phyloP scores from a whole-genome alignment of 805 yeast species.

The Henningerozyma blattae region DNA sequence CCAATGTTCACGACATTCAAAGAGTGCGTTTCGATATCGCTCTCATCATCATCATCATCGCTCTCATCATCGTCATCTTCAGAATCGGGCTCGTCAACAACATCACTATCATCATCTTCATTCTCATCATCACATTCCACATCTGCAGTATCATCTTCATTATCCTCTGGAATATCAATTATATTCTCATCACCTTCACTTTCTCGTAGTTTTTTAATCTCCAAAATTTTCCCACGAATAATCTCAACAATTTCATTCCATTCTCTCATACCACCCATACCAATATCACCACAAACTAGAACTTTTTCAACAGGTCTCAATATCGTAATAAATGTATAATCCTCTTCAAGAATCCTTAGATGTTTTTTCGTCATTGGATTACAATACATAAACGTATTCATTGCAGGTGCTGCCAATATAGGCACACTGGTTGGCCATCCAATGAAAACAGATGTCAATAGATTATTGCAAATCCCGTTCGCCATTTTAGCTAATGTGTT shows the following conservation, averaged over 20 bases:
- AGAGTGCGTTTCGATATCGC: constrained; percentile 20
- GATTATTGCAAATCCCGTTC: constrained; percentile 66
- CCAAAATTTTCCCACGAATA: constrained; percentile 27
- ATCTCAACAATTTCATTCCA: constrained; percentile 73
- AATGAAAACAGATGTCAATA: constrained; percentile 60
- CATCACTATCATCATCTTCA: constrained; percentile 29
- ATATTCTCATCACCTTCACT: constrained; percentile 28
- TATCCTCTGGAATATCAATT: constrained; percentile 36
- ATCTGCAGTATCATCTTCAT: constrained; percentile 30
- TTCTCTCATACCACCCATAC: constrained; percentile 89
- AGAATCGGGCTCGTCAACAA: constrained; percentile 28
- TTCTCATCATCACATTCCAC: constrained; percentile 34
- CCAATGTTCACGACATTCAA: too few relatives aligned
- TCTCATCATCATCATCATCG: constrained; percentile 29
- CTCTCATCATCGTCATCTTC: constrained; percentile 31
- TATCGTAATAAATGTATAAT: constrained; percentile 63
- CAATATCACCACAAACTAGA: constrained; percentile 70
- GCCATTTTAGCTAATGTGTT: constrained; percentile 67
- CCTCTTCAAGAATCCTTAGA: constrained; percentile 47
- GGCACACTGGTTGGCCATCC: constrained; percentile 74
- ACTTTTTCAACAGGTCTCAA: constrained; percentile 76
- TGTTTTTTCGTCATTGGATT: constrained; percentile 72
- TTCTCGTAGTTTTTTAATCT: constrained; percentile 10
- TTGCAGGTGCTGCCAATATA: constrained; percentile 67
- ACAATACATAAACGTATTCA: constrained; percentile 77